Conservation (phyloP, 202 grass and related monocot genomes). For the Setaria italica region DNA sequence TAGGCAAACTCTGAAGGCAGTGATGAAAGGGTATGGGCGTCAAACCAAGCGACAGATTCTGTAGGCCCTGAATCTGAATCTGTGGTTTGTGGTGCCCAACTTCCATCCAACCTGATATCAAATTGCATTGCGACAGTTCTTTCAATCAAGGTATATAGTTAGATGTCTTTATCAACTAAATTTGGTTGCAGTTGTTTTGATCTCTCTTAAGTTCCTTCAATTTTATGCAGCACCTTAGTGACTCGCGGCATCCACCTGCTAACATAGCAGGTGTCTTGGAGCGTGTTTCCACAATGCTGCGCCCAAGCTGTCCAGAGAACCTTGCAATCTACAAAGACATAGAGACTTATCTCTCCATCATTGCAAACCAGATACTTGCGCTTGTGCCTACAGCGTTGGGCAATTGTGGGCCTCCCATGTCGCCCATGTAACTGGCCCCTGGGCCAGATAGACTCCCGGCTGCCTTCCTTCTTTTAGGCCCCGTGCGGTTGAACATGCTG, state of each 20-base stretch:
- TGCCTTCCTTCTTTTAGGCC: constrained; percentile 22
- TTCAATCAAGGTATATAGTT: constrained; percentile 63
- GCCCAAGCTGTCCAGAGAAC: constrained; percentile 62
- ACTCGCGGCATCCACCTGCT: constrained; percentile 42
- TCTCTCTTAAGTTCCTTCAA: constrained; percentile 1
- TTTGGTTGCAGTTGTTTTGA: background rate
- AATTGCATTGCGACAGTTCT: constrained; percentile 58
- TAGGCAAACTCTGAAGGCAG: constrained; percentile 33
- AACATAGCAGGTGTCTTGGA: constrained; percentile 63
- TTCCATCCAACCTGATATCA: constrained; percentile 51
- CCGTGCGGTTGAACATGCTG: background rate
- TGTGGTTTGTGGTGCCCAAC: constrained; percentile 11
- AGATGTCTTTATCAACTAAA: background rate
- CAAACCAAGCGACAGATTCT: constrained; percentile 28
- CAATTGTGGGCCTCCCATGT: constrained; percentile 5
- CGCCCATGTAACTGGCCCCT: constrained; percentile 12
- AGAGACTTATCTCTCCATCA: constrained; percentile 30
- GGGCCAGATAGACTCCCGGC: background rate
- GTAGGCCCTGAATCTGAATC: background rate
- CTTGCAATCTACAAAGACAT: constrained; percentile 56
- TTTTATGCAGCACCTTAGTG: constrained; percentile 53
- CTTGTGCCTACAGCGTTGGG: constrained; percentile 53
- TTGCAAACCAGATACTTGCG: constrained; percentile 61
- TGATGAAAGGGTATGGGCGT: constrained; percentile 15
- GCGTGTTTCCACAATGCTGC: constrained; percentile 48